Base-by-base conservation (phyloP, 2,329 filamentous ascomycete genomes). In the Cryphonectria radicalis region DNA sequence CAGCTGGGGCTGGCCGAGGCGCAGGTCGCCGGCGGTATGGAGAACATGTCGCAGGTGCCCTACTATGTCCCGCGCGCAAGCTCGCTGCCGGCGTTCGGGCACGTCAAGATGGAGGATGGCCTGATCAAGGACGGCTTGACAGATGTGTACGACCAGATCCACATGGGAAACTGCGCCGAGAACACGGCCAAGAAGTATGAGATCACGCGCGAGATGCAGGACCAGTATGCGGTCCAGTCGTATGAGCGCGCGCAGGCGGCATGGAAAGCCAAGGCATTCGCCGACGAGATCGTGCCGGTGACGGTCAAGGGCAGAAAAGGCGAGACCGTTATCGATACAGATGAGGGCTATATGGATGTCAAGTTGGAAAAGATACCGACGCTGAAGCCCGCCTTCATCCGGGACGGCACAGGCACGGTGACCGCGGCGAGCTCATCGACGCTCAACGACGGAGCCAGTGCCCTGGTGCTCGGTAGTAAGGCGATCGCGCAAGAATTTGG, bases 161-260 rank as follows among this genome's bases (percentile, higher is more conserved):
- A 98, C 82, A 99, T 99, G 96, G 96, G 96, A 60, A 94, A 96
- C 77, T 99, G 96, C 79, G 95, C 95, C 22, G 96, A 99, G 84
- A 93, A 92, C 76, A 98, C 95, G 1, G 96, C 93, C 64, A 97
- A 97, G 86, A 95, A 95, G 77, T 88, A 93, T 81, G 84, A 88
- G 0, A 88, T 99, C 74, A 91, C 92, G 11, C 87, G 96, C 19
- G 90, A 98, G 81, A 90, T 93, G 80, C 96, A 99, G 83, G 96
- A 99, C 78, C 87, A 92, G 74, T 98, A 97, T 79, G 93, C 96
- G 19, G 94, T 98, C 73, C 88, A 90, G 80, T 96, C 92, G 4
- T 99, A 98, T 82, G 89, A 94, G 82, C 91, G 95, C 70, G 93
- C 95, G 11, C 94, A 98, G 80, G 90, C 91, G 74, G 95, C 95